phyloP scores from a whole-genome alignment of 805 yeast genomes.

The Yamadazyma nakazawae region DNA sequence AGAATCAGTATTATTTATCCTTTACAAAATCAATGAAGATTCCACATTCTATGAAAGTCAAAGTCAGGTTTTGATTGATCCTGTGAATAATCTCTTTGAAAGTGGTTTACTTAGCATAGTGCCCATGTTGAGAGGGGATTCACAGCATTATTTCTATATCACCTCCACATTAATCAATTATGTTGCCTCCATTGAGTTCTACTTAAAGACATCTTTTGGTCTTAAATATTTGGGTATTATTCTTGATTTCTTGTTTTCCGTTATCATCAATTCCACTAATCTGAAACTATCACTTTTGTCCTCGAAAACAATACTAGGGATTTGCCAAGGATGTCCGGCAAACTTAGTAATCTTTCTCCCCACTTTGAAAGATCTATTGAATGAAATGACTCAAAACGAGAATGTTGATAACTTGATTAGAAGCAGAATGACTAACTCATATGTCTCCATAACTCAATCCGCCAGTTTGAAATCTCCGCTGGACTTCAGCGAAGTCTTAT shows the following conservation, averaged over 20 bases:
- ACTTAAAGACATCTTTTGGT: slow-evolving; percentile 49
- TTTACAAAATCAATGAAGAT: slow-evolving; percentile 55
- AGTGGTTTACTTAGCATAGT: slow-evolving; percentile 10
- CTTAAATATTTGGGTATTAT: slow-evolving; percentile 44
- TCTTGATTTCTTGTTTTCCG: slow-evolving; percentile 52
- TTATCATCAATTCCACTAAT: slow-evolving; percentile 21
- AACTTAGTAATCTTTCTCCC: slow-evolving; percentile 42
- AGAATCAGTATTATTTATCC: slow-evolving; percentile 61
- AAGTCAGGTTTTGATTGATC: slow-evolving; percentile 20
- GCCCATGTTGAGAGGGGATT: not conserved
- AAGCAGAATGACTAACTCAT: slow-evolving; percentile 59
- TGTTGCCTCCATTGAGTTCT: slow-evolving; percentile 58
- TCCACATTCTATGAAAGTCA: slow-evolving; percentile 36
- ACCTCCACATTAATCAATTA: slow-evolving; percentile 51
- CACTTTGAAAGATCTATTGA: slow-evolving; percentile 45
- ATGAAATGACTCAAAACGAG: slow-evolving; percentile 43
- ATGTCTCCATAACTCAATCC: slow-evolving; percentile 60
- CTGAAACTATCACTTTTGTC: slow-evolving; percentile 29
- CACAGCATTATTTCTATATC: slow-evolving; percentile 5
- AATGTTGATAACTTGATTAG: slow-evolving; percentile 45
- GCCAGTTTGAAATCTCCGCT: slow-evolving; percentile 40
- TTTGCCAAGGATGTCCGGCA: slow-evolving; percentile 53
- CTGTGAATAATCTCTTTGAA: slow-evolving; percentile 23
- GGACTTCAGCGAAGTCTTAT: slow-evolving; percentile 21
- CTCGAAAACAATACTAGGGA: slow-evolving; percentile 53